These are phyloP conservation scores for Passiflora organensis DNA, from an alignment of 345 rosid species.

Conservation along the genomic window DNA sequence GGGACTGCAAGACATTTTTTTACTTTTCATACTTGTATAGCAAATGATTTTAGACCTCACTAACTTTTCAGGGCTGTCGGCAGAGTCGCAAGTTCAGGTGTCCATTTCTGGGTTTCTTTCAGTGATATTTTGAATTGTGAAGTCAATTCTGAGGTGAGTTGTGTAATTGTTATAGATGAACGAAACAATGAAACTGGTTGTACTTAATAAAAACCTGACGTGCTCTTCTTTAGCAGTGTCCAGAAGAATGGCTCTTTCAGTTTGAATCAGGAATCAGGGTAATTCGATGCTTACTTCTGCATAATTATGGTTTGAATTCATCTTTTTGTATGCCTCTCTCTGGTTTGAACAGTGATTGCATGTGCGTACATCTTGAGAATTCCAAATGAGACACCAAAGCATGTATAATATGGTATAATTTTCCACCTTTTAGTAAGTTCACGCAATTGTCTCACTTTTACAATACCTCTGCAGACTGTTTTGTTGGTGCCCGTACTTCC, in stretches of 20 bases:
- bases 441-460: constrained; percentile 6
- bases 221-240: constrained; percentile 38
- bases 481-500: constrained; percentile 55
- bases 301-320: not conserved
- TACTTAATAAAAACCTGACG: not conserved
- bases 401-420: not conserved
- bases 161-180: not conserved
- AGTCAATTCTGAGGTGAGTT: constrained; percentile 28
- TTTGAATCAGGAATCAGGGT: constrained; percentile 60
- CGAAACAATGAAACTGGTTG: not conserved
- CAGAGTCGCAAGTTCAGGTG: constrained; percentile 37
- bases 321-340: not conserved
- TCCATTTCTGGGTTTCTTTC: constrained; percentile 41
- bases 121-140: constrained; percentile 28
- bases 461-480: constrained; percentile 46
- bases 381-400: not conserved
- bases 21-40: not conserved
- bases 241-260: constrained; percentile 63
- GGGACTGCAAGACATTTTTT: too few species aligned
- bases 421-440: too few species aligned
- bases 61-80: constrained; percentile 44
- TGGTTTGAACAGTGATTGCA: not conserved
- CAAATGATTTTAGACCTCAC: not conserved
- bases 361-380: not conserved
- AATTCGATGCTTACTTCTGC: constrained; percentile 11